Evolutionary conservation across 2,329 filamentous ascomycete species (phyloP).

Genomic region (Epichloe scottii): DNA sequence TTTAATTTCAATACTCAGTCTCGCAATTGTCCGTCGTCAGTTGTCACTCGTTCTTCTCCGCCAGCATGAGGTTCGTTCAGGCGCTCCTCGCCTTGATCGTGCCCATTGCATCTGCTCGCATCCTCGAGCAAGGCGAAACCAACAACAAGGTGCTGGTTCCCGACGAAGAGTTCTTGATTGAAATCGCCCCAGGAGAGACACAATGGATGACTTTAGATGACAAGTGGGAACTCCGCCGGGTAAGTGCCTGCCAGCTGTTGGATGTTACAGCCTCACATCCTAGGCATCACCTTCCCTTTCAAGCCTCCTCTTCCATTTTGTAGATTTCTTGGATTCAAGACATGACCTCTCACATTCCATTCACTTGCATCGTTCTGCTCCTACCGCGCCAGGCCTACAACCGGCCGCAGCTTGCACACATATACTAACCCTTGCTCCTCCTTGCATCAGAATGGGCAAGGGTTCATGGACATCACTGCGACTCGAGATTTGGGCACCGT

Average conservation of each 20-base stretch:
- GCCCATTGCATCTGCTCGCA: conserved; percentile 40
- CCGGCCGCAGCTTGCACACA: too few relatives aligned
- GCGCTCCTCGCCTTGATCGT: conserved; percentile 42
- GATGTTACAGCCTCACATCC: too few relatives aligned
- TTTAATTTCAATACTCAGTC: not conserved
- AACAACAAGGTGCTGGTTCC: conserved; percentile 38
- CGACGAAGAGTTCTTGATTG: conserved; percentile 52
- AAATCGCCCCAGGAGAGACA: conserved; percentile 71
- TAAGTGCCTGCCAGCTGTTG: conserved; percentile 29
- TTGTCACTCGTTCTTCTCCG: not conserved
- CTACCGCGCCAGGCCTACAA: too few relatives aligned
- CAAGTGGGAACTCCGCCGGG: conserved; percentile 82
- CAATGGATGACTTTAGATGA: conserved; percentile 86
- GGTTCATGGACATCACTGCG: conserved; percentile 92
- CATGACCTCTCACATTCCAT: not conserved
- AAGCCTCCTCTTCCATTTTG: not conserved
- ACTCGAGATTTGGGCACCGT: conserved; percentile 44
- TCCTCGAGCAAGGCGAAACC: conserved; percentile 38
- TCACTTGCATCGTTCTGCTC: too few relatives aligned
- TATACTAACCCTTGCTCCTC: not conserved
- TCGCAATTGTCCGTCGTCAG: not conserved
- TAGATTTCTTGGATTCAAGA: not conserved
- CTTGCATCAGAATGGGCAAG: conserved; percentile 57
- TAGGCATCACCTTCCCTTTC: too few relatives aligned
- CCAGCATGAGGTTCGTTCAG: conserved; percentile 38